Percentiles rank a stretch among this genome's conserved stretches.
Evolutionary conservation across 345 rosid species (phyloP).

Genomic region (Eutrema japonicum): DNA sequence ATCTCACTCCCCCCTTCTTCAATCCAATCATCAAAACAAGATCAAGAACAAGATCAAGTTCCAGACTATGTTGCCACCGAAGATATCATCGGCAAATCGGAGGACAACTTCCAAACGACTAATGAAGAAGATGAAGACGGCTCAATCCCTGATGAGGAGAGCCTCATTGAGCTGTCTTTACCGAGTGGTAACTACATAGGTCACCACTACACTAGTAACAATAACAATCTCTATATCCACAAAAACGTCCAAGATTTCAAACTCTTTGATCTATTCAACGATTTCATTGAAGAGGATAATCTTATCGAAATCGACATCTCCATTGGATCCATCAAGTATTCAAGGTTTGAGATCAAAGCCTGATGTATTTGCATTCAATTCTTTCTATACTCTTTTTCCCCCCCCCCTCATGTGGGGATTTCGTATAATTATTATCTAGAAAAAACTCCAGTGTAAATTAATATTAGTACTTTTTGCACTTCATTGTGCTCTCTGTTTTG

Average conservation of each 20-base stretch:
- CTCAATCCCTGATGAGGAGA: conserved; percentile 70
- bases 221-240: conserved; percentile 30
- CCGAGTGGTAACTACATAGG: conserved; percentile 62
- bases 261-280: conserved; percentile 46
- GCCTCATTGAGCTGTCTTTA: conserved; percentile 72
- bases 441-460: conserved; percentile 18
- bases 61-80: conserved; percentile 25
- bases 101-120: not conserved
- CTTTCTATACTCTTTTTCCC: not conserved
- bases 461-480: conserved; percentile 19
- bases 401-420: not conserved
- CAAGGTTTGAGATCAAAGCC: conserved; percentile 75
- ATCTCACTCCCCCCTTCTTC: conserved; percentile 23
- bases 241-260: conserved; percentile 46
- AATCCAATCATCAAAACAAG: conserved; percentile 30
- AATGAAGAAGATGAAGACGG: conserved; percentile 44
- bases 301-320: conserved; percentile 83
- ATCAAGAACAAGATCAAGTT: conserved; percentile 39
- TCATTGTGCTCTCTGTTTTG: conserved; percentile 26
- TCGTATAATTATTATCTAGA: not conserved
- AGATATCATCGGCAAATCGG: not conserved
- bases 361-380: conserved; percentile 31
- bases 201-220: conserved; percentile 27
- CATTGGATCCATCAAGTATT: conserved; percentile 74
- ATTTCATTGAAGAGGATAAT: conserved; percentile 74